Conservation (phyloP, 1,284 basidiomycete genomes). For the Moesziomyces sp. region DNA sequence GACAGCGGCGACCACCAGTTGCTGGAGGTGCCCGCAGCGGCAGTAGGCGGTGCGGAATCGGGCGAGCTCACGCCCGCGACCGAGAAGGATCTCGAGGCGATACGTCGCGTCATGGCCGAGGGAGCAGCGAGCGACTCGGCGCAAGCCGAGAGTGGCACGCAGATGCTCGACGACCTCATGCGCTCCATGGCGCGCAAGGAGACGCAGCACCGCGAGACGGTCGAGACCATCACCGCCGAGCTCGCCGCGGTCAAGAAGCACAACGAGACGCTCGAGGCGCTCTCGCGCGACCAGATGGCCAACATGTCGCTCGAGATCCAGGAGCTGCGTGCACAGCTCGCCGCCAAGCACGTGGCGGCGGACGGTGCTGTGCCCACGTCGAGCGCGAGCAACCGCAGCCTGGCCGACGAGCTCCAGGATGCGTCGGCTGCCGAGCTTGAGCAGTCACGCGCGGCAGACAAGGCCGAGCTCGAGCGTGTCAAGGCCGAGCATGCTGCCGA, state of each 20-base stretch:
- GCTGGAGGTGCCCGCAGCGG: neutral
- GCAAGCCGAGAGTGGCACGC: conserved; percentile 4
- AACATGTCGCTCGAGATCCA: conserved; percentile 83
- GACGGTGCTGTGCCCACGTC: conserved; percentile 51
- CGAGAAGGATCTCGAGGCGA: conserved; percentile 40
- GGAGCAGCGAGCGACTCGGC: conserved; percentile 9
- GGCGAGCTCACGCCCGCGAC: conserved; percentile 32
- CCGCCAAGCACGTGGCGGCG: conserved; percentile 47
- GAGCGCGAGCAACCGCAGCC: conserved; percentile 68
- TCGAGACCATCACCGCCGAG: conserved; percentile 77
- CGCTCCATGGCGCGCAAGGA: conserved; percentile 92
- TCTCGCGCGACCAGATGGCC: conserved; percentile 83
- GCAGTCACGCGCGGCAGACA: neutral
- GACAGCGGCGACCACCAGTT: conserved; percentile 4
- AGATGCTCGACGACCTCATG: conserved; percentile 56
- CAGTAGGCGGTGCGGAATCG: neutral
- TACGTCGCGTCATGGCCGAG: conserved; percentile 32
- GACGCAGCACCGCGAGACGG: conserved; percentile 80
- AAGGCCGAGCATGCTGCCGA: conserved; percentile 25
- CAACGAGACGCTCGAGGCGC: conserved; percentile 79
- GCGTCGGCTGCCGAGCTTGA: conserved; percentile 30
- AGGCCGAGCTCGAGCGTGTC: conserved; percentile 17
- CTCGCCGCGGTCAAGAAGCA: conserved; percentile 78
- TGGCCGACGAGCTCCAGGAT: conserved; percentile 85
- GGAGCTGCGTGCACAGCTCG: conserved; percentile 75